These are phyloP conservation scores for Pseudotulostoma volvatum DNA, from an alignment of 495 filamentous ascomycete species.

Conservation along the genomic window DNA sequence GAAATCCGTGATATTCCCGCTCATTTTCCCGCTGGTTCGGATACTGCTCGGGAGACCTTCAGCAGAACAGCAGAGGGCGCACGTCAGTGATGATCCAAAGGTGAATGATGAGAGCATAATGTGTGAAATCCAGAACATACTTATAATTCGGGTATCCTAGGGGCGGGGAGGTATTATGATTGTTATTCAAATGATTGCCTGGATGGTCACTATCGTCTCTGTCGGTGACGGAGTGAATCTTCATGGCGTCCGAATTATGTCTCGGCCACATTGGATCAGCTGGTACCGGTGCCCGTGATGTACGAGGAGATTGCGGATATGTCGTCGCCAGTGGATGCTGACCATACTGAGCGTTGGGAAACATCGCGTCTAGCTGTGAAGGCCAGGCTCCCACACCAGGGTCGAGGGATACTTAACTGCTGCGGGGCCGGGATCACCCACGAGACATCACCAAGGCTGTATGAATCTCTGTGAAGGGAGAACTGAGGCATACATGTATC, in stretches of 20 bases:
- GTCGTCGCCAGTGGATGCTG: background rate
- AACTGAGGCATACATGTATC: too few species aligned
- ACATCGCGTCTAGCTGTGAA: too few species aligned
- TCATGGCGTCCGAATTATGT: slow-evolving; percentile 29
- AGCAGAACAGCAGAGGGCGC: too few species aligned
- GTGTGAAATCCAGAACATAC: slow-evolving; percentile 12
- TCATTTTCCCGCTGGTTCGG: slow-evolving; percentile 29
- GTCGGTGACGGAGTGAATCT: slow-evolving; percentile 25
- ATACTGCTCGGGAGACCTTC: slow-evolving; percentile 21
- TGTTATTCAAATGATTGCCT: slow-evolving; percentile 15
- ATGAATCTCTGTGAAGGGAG: too few species aligned
- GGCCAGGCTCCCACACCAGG: too few species aligned
- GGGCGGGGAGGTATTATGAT: slow-evolving; percentile 19
- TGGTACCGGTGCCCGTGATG: background rate
- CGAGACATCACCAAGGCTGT: too few species aligned
- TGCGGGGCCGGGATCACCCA: too few species aligned
- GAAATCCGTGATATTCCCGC: slow-evolving; percentile 32
- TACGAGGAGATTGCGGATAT: slow-evolving; percentile 3
- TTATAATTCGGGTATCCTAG: slow-evolving; percentile 16
- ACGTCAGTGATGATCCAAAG: too few species aligned
- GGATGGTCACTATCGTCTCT: slow-evolving; percentile 16
- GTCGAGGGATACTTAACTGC: too few species aligned
- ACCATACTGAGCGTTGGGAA: background rate
- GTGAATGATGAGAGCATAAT: too few species aligned
- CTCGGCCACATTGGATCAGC: slow-evolving; percentile 9